Percentiles rank a stretch among this genome's conserved stretches.
These are phyloP conservation scores for Talaromyces nanjingensis DNA, from an alignment of 495 filamentous ascomycete genomes.

Conservation along the genomic window DNA sequence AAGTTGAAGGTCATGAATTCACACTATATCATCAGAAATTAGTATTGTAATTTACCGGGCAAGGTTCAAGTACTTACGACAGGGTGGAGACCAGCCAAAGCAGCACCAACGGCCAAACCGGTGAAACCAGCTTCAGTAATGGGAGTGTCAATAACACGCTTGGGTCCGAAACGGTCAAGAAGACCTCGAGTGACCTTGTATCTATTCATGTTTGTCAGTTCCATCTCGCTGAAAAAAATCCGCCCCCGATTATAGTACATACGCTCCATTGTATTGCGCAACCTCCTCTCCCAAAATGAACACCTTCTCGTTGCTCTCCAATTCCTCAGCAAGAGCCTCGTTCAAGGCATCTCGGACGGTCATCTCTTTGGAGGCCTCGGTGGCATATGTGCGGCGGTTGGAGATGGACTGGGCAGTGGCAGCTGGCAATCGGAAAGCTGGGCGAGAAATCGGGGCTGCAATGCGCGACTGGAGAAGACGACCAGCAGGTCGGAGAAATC, in stretches of 20 bases:
- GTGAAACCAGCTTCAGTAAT: conserved; percentile 95
- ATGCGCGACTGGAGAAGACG: conserved; percentile 64
- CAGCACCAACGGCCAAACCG: conserved; percentile 89
- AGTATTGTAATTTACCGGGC: neutral
- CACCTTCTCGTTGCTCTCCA: conserved; percentile 88
- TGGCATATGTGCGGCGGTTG: conserved; percentile 41
- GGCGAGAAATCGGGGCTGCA: conserved; percentile 42
- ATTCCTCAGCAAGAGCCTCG: conserved; percentile 94
- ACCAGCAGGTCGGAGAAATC: conserved; percentile 74
- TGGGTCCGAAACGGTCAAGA: conserved; percentile 92
- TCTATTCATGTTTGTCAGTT: conserved; percentile 26
- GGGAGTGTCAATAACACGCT: conserved; percentile 94
- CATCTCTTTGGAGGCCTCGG: conserved; percentile 68
- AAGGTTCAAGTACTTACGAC: conserved; percentile 56
- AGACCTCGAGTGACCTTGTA: conserved; percentile 99
- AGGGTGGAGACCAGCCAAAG: conserved; percentile 87
- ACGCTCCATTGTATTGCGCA: conserved; percentile 98
- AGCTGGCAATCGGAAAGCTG: conserved; percentile 41
- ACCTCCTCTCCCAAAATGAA: conserved; percentile 97
- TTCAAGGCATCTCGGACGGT: conserved; percentile 96
- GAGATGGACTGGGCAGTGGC: conserved; percentile 39
- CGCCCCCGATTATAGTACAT: conserved; percentile 22
- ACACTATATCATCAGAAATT: conserved; percentile 48
- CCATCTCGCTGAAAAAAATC: neutral
- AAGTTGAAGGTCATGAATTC: conserved; percentile 99